Evolutionary conservation across 306 rosid genomes (phyloP).

Genomic region (Quercus ilex): DNA sequence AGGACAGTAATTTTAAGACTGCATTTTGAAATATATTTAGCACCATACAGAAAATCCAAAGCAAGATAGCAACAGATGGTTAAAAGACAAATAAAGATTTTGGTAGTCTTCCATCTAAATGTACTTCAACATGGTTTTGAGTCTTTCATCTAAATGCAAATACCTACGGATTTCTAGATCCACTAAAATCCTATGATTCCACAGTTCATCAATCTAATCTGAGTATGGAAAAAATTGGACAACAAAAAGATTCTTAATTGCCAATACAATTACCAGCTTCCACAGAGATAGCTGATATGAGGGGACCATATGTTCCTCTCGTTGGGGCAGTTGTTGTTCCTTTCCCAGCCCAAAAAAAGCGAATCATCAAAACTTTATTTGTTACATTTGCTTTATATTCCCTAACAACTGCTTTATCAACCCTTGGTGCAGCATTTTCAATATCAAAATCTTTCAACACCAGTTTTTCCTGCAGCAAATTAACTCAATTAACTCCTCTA

Average conservation of each 20-base stretch:
- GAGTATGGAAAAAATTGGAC: too few species aligned
- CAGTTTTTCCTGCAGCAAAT: conserved; percentile 34
- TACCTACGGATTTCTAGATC: not conserved
- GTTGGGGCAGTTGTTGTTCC: conserved; percentile 50
- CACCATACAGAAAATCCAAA: too few species aligned
- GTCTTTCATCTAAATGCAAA: too few species aligned
- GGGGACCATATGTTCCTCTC: conserved; percentile 56
- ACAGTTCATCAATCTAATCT: not conserved
- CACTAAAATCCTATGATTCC: too few species aligned
- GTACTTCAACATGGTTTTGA: too few species aligned
- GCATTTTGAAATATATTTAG: not conserved
- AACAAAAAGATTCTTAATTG: too few species aligned
- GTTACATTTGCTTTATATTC: conserved; percentile 32
- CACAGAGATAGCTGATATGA: conserved; percentile 61
- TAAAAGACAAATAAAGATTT: too few species aligned
- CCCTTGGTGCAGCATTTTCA: conserved; percentile 26
- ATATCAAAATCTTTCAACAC: conserved; percentile 46
- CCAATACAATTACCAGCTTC: conserved; percentile 36
- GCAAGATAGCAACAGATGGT: too few species aligned
- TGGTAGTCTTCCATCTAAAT: too few species aligned
- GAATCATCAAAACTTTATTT: conserved; percentile 36
- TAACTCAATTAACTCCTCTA: conserved; percentile 7
- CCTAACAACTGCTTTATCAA: conserved; percentile 30
- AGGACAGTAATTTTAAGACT: not conserved
- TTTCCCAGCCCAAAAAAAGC: conserved; percentile 66